phyloP scores from a whole-genome alignment of 441 rosid genomes.

The Euphorbia schlechtendalii region DNA sequence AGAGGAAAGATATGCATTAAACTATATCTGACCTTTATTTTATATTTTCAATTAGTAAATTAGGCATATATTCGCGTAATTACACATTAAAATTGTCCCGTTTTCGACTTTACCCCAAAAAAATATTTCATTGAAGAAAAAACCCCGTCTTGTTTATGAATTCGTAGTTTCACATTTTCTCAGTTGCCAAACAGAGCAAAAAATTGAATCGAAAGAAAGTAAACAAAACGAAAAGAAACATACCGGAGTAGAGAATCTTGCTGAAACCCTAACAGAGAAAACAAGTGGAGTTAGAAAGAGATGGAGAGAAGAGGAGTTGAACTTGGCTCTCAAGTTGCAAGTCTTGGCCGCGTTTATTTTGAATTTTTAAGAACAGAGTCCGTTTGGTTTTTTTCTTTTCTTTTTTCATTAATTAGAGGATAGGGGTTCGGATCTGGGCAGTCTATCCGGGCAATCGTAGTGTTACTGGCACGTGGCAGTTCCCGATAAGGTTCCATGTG shows the following conservation, averaged over 20 bases:
- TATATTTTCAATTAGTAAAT: slow-evolving; percentile 8
- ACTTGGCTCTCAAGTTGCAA: slow-evolving; percentile 10
- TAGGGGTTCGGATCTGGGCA: background rate
- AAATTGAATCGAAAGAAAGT: background rate
- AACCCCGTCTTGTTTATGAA: background rate
- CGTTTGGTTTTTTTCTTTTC: background rate
- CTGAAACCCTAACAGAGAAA: slow-evolving; percentile 22
- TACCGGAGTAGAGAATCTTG: slow-evolving; percentile 24
- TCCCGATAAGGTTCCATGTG: too few species aligned
- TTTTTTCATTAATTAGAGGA: background rate
- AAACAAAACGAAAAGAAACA: background rate
- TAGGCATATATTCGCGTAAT: slow-evolving; percentile 4
- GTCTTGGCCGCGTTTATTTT: slow-evolving; percentile 18
- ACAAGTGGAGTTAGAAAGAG: background rate
- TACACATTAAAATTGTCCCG: background rate
- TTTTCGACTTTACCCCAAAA: background rate
- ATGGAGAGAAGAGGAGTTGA: slow-evolving; percentile 3
- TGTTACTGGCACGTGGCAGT: slow-evolving; percentile 14
- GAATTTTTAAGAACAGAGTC: background rate
- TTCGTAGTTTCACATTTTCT: slow-evolving; percentile 10
- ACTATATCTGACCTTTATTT: too few species aligned
- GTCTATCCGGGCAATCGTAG: background rate
- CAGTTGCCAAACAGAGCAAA: slow-evolving; percentile 15
- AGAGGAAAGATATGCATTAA: too few species aligned
- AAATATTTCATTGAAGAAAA: slow-evolving; percentile 4